Evolutionary conservation across 495 filamentous ascomycete species (phyloP).

Genomic region (Penicillium chermesinum): DNA sequence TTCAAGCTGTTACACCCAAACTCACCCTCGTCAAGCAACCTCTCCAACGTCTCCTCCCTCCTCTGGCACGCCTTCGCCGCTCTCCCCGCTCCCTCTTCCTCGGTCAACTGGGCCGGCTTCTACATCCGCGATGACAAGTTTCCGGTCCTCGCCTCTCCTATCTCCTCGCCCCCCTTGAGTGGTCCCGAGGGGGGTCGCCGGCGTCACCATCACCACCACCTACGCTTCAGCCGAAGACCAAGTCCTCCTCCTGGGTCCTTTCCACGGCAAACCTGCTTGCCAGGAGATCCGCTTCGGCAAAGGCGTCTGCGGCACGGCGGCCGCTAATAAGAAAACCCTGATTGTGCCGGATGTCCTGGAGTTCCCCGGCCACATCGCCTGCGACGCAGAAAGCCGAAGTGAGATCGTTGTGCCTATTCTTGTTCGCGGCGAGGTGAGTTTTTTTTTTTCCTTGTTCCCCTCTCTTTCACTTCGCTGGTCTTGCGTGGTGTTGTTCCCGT

Average conservation of each 20-base stretch:
- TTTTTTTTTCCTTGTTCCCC: no score
- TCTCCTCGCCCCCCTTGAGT: constrained; percentile 20
- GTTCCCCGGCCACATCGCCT: constrained; percentile 90
- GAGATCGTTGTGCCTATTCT: constrained; percentile 89
- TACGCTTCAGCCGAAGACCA: constrained; percentile 21
- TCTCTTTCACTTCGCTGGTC: no score
- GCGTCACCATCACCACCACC: constrained; percentile 24
- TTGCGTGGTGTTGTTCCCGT: neutral
- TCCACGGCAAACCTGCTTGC: constrained; percentile 84
- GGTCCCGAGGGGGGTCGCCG: constrained; percentile 6
- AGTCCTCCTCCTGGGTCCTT: constrained; percentile 73
- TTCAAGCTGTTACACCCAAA: neutral
- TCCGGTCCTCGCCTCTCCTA: constrained; percentile 30
- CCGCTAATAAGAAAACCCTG: constrained; percentile 55
- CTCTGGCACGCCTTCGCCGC: constrained; percentile 83
- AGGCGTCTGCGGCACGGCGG: constrained; percentile 83
- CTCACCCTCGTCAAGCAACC: constrained; percentile 56
- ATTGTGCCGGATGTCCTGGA: constrained; percentile 68
- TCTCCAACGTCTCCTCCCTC: constrained; percentile 77
- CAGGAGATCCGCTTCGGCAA: constrained; percentile 74
- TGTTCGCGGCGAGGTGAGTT: constrained; percentile 49
- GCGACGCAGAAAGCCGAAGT: constrained; percentile 74
- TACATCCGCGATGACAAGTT: constrained; percentile 67
- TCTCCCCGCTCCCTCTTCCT: constrained; percentile 63
- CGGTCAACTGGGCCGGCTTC: constrained; percentile 90